Evolutionary conservation across 2,329 filamentous ascomycete species (phyloP).

Genomic region (Leptographium flavum): DNA sequence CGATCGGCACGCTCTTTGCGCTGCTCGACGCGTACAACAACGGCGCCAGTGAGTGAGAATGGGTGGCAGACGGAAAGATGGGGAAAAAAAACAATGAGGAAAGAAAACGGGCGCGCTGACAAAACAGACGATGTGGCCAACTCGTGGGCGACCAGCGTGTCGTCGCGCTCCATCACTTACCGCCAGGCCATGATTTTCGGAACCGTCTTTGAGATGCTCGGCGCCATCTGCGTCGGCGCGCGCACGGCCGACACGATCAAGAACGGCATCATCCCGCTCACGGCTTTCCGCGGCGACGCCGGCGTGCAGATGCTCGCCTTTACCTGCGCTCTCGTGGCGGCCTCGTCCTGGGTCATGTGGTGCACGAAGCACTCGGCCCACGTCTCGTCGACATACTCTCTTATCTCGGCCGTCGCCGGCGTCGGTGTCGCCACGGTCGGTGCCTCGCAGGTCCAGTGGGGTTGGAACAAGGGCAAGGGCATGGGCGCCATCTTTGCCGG

Average conservation of each 20-base stretch:
- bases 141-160: conserved; percentile 68
- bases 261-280: conserved; percentile 55
- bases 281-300: conserved; percentile 43
- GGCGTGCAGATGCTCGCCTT: conserved; percentile 57
- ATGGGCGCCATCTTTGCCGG: conserved; percentile 60
- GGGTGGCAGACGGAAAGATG: neutral
- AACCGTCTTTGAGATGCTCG: conserved; percentile 52
- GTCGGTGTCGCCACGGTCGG: conserved; percentile 55
- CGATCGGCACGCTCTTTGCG: conserved; percentile 62
- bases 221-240: conserved; percentile 52
- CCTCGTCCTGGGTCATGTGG: conserved; percentile 67
- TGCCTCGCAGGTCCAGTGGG: conserved; percentile 49
- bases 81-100: too few species aligned
- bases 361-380: conserved; percentile 60
- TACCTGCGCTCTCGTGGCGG: conserved; percentile 47
- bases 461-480: conserved; percentile 54
- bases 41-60: conserved; percentile 46
- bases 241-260: conserved; percentile 67
- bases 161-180: conserved; percentile 62
- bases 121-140: conserved; percentile 66
- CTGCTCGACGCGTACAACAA: conserved; percentile 68
- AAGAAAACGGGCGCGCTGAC: neutral
- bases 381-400: conserved; percentile 59
- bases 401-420: conserved; percentile 54
- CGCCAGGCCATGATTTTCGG: conserved; percentile 53